Evolutionary conservation across 2,329 filamentous ascomycete species (phyloP), one percentile per base, ranked within the genome.

Genomic region (Talaromyces sp.): DNA sequence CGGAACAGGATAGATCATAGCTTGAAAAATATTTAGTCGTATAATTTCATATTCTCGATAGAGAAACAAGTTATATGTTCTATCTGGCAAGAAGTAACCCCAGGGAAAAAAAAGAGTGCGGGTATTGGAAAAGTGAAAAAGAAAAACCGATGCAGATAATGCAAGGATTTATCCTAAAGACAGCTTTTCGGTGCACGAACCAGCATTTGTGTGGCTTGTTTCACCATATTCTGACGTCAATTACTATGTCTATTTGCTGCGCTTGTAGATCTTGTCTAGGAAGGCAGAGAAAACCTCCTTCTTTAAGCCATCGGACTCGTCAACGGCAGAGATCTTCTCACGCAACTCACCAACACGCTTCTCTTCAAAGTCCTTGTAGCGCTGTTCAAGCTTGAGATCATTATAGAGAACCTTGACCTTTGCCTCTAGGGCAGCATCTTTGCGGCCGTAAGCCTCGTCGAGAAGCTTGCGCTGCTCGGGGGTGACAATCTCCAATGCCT

Each of bases 261-360:
- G 86, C 87, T 96, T 96, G 86, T 98, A 98, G 74, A 99, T 98
- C 86, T 99, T 99, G 77, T 83, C 83, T 67, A 99, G 82, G 84
- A 98, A 99, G 52, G 86, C 85, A 70, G 96, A 89, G 68, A 98
- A 96, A 47, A 98, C 86, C 63, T 83, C 85, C 85, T 91, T 95
- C 85, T 96, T 97, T 72, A 99, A 79, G 16, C 95, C 95, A 66
- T 90, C 85, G 65, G 84, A 88, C 84, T 97, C 93, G 72, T 99
- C 92, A 58, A 98, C 82, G 64, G 87, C 80, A 27, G 82, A 84
- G 71, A 99, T 97, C 82, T 89, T 85, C 63, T 82, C 78, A 70
- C 85, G 85, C 68, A 99, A 85, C 75, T 95, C 89, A n/a, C 79
- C 80, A 28, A 96, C 93, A 33, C 86, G 82, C 81, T 89, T 88